Percentiles rank a stretch among this genome's conserved stretches.
Evolutionary conservation across 2,329 filamentous ascomycete species (phyloP).

Genomic region (Erysiphe pulchra): DNA sequence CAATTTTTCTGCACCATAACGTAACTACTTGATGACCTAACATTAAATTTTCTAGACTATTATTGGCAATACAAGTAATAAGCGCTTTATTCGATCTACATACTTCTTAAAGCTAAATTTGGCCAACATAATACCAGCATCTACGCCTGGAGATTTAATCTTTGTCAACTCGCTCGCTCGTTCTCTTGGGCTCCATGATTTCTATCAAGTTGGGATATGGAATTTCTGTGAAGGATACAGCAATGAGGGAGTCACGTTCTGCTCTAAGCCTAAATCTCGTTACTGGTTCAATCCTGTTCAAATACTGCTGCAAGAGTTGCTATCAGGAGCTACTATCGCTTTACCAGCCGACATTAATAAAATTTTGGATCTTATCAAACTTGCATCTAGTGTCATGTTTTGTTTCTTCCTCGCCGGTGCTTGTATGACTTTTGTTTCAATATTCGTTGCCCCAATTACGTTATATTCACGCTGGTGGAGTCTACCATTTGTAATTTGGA

Average conservation of each 20-base stretch:
- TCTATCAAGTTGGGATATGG: slow-evolving; percentile 85
- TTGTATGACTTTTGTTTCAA: slow-evolving; percentile 44
- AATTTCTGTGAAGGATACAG: slow-evolving; percentile 73
- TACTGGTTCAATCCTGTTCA: slow-evolving; percentile 86
- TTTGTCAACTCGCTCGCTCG: slow-evolving; percentile 74
- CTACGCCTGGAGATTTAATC: slow-evolving; percentile 24
- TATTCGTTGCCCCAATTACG: slow-evolving; percentile 29
- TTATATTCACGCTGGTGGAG: slow-evolving; percentile 27
- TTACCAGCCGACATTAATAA: slow-evolving; percentile 48
- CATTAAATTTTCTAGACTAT: slow-evolving; percentile 19
- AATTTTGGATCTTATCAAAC: slow-evolving; percentile 46
- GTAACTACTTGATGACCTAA: not conserved
- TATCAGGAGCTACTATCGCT: slow-evolving; percentile 61
- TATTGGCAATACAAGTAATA: slow-evolving; percentile 45
- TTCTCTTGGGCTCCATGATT: slow-evolving; percentile 71
- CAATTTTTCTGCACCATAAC: not conserved
- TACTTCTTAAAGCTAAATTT: slow-evolving; percentile 75
- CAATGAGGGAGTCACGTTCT: slow-evolving; percentile 46
- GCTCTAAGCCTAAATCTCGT: slow-evolving; percentile 39
- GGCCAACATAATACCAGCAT: slow-evolving; percentile 32
- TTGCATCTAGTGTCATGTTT: slow-evolving; percentile 70
- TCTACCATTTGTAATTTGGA: slow-evolving; percentile 40
- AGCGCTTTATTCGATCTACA: slow-evolving; percentile 35
- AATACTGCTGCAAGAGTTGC: slow-evolving; percentile 54
- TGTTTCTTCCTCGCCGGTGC: slow-evolving; percentile 54